A percentile compares a stretch with the other conserved stretches of the same genome.
These are phyloP conservation scores for Pleurotus giganteus DNA, from an alignment of 768 basidiomycete species.

Conservation along the genomic window DNA sequence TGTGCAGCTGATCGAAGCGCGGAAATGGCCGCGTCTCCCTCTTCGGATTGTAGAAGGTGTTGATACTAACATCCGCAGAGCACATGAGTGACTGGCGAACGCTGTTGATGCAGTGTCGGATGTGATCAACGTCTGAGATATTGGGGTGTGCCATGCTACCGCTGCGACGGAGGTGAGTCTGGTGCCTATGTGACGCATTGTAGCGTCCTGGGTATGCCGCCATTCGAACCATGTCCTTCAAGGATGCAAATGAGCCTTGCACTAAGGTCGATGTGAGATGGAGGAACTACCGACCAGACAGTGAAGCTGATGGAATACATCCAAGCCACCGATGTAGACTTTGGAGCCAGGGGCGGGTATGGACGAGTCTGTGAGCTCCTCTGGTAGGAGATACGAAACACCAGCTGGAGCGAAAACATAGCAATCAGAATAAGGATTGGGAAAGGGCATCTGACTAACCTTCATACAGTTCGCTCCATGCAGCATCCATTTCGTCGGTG, in stretches of 20 bases:
- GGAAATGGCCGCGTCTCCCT: neutral
- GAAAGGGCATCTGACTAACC: neutral
- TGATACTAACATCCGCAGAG: slow-evolving; percentile 16
- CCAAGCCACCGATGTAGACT: slow-evolving; percentile 18
- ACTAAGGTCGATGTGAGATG: neutral
- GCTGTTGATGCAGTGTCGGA: slow-evolving; percentile 19
- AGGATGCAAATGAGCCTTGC: neutral
- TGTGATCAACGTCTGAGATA: slow-evolving; percentile 14
- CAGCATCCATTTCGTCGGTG: slow-evolving; percentile 4
- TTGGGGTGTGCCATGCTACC: slow-evolving; percentile 7
- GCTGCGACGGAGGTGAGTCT: neutral
- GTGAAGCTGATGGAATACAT: slow-evolving; percentile 28
- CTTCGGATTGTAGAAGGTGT: slow-evolving; percentile 18
- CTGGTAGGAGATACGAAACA: neutral
- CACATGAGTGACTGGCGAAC: slow-evolving; percentile 22
- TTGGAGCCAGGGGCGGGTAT: slow-evolving; percentile 5
- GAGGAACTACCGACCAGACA: slow-evolving; percentile 18
- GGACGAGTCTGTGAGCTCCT: neutral
- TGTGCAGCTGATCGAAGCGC: slow-evolving; percentile 6
- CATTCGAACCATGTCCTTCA: slow-evolving; percentile 18
- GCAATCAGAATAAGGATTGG: too few relatives aligned
- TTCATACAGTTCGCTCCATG: slow-evolving; percentile 4
- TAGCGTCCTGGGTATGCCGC: slow-evolving; percentile 14
- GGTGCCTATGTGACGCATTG: neutral
- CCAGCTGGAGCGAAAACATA: neutral